Conservation (phyloP, 1,139 yeast species). For the Suhomyces maxii region DNA sequence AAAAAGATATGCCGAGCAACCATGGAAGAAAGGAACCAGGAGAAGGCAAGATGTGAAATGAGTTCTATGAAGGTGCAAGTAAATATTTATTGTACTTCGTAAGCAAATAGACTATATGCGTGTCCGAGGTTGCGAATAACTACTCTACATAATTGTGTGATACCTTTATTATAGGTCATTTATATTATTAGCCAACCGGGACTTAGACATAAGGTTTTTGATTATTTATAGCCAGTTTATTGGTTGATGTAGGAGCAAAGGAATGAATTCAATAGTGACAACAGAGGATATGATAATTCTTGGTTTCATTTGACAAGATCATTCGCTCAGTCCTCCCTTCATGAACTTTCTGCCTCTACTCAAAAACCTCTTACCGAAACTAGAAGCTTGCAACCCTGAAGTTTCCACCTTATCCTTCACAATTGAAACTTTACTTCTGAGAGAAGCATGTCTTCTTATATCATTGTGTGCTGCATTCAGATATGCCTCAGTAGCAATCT, state of each 20-base stretch:
- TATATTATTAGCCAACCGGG: too few species aligned
- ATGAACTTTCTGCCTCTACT: constrained; percentile 44
- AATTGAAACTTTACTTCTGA: constrained; percentile 43
- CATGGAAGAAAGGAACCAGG: too few species aligned
- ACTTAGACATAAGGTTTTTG: too few species aligned
- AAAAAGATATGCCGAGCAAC: neutral
- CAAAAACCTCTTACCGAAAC: constrained; percentile 45
- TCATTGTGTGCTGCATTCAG: constrained; percentile 49
- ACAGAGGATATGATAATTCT: neutral
- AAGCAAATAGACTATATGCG: neutral
- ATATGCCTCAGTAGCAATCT: constrained; percentile 47
- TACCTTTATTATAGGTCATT: too few species aligned
- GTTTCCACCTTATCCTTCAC: constrained; percentile 48
- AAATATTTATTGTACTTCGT: neutral
- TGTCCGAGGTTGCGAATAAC: neutral
- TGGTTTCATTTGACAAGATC: neutral
- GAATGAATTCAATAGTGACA: too few species aligned
- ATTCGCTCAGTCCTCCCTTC: constrained; percentile 18
- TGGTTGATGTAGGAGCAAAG: too few species aligned
- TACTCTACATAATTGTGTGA: too few species aligned
- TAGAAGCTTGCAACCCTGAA: constrained; percentile 43
- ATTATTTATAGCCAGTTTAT: too few species aligned
- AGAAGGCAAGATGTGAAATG: too few species aligned
- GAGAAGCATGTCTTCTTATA: constrained; percentile 42
- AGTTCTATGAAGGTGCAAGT: too few species aligned